Percentiles rank a stretch among this genome's conserved stretches.
Evolutionary conservation across 2,329 filamentous ascomycete genomes (phyloP).

Genomic region (Xylariaceae sp.): DNA sequence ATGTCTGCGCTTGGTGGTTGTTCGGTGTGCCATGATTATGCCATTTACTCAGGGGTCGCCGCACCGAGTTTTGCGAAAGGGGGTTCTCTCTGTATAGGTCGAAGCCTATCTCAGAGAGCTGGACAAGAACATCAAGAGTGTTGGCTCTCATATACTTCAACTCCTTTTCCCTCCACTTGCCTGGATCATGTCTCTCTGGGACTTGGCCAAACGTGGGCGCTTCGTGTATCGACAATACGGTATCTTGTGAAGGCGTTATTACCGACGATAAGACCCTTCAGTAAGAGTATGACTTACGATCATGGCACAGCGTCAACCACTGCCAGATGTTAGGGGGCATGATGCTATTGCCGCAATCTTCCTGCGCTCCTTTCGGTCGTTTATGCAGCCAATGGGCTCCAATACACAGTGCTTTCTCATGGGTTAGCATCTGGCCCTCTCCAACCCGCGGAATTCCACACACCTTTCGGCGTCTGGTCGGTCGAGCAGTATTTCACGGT

Average conservation of each 20-base stretch:
- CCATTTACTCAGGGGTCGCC: constrained; percentile 36
- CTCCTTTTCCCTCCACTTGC: constrained; percentile 28
- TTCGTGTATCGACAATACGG: constrained; percentile 66
- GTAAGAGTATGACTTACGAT: constrained; percentile 40
- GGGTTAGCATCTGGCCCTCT: constrained; percentile 19
- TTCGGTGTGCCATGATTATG: constrained; percentile 30
- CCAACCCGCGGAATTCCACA: constrained; percentile 19
- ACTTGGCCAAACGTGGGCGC: constrained; percentile 35
- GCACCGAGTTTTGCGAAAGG: constrained; percentile 39
- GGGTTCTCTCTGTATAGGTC: constrained; percentile 35
- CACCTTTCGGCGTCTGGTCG: constrained; percentile 62
- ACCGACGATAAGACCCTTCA: constrained; percentile 3
- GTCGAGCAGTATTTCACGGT: constrained; percentile 74
- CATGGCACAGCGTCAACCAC: constrained; percentile 64
- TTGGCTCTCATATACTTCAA: constrained; percentile 36
- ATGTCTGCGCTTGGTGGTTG: constrained; percentile 20
- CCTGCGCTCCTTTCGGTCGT: constrained; percentile 27
- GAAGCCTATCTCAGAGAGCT: constrained; percentile 37
- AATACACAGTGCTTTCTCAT: constrained; percentile 55
- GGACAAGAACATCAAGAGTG: constrained; percentile 35
- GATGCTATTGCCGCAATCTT: constrained; percentile 31
- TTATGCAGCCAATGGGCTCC: constrained; percentile 62
- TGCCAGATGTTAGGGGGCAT: constrained; percentile 53
- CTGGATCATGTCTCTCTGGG: constrained; percentile 22
- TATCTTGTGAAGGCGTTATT: constrained; percentile 41